phyloP scores from a whole-genome alignment of 148 eudicot species.

The Vaccinium corymbosum region DNA sequence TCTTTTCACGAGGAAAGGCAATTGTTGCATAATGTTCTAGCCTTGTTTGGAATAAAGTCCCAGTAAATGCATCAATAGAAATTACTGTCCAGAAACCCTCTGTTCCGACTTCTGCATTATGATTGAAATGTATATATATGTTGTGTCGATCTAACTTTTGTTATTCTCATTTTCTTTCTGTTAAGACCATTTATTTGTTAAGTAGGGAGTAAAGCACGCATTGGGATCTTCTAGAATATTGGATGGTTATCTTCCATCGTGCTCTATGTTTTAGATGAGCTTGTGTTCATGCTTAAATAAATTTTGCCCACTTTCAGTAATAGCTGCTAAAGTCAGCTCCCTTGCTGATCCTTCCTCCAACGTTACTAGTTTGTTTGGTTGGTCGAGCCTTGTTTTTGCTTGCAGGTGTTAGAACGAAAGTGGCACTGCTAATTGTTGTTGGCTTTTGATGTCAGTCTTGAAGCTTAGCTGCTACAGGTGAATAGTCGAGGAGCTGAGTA shows the following conservation, averaged over 20 bases:
- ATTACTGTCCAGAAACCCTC: neutral
- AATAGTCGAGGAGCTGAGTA: neutral
- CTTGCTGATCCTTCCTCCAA: neutral
- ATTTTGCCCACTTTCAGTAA: neutral
- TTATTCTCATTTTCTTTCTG: neutral
- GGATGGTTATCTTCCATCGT: neutral
- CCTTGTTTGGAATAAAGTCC: neutral
- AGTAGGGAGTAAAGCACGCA: neutral
- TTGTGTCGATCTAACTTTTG: neutral
- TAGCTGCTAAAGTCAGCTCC: neutral
- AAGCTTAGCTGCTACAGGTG: neutral
- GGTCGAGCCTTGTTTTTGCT: neutral
- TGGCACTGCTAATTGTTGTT: neutral
- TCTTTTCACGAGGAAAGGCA: neutral
- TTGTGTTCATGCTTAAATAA: neutral
- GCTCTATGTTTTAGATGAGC: neutral
- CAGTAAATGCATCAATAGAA: neutral
- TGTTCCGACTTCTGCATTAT: neutral
- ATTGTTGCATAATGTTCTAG: neutral
- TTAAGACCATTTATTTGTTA: neutral
- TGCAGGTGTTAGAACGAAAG: neutral
- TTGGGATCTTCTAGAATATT: neutral
- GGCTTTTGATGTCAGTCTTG: neutral
- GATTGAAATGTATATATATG: neutral
- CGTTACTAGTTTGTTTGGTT: neutral